Evolutionary conservation across 2,329 filamentous ascomycete species (phyloP), one percentile per base, ranked within the genome.

Genomic region (Acrodontium crateriforme): DNA sequence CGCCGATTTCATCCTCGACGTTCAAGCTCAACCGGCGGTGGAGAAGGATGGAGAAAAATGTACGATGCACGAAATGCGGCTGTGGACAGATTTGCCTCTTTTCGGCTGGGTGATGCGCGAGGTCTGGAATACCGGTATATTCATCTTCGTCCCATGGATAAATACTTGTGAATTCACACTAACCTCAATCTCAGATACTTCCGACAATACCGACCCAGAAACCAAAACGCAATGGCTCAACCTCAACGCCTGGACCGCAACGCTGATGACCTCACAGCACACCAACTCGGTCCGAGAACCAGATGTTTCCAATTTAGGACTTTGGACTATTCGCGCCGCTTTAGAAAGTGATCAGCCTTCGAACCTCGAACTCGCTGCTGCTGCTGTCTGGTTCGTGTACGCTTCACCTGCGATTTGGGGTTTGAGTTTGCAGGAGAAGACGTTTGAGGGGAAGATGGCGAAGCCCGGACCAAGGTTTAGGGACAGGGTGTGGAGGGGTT

Each of bases 81-180:
- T 49, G 2, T 49, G 46, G 46, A 34, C 28, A 24, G 46, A 49
- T 13, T 30, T 50, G 12, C 46, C 46, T 6, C 29, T 42, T 6
- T 44, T 51, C 20, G 46, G 47, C 2, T 41, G 42, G 30, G 25
- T 42, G 31, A 37, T 48, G 33, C 40, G 47, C 21, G 46, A 51
- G 28, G 41, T 39, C 2, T 51, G 46, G 47, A 47, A 50, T 19
- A 32, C 37, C 16, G 36, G 45, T 46, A 34, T 23, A 38, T 27
- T 12, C 18, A 18, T 11, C 15, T 12, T 2, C 11, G 15, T 29
- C 14, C 11, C n/a, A 14, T n/a, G 20, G 6, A 9, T 20, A 11
- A 22, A 17, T 22, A 14, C 27, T 24, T 4, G 15, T 13, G 9
- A 13, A 11, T 8, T 16, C 20, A 11, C n/a, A 21, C n/a, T 14